Evolutionary conservation across 2,329 filamentous ascomycete genomes (phyloP).

Genomic region (Fusarium nodosum): DNA sequence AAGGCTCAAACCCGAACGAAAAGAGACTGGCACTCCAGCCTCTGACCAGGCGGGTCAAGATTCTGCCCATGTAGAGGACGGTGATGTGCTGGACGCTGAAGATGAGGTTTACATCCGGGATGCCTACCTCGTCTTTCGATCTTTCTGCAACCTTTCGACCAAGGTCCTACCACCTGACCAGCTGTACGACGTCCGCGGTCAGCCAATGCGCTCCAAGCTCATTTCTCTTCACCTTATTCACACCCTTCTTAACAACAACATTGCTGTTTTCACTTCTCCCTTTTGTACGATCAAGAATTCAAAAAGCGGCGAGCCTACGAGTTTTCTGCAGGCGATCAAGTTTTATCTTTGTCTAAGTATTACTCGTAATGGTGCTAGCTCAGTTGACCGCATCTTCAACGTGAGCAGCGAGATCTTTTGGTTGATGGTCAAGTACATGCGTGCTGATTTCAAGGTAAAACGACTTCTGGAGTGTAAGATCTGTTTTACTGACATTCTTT

Average conservation of each 20-base stretch:
- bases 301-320: slow-evolving; percentile 87
- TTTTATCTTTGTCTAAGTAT: slow-evolving; percentile 96
- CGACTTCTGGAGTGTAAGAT: not conserved
- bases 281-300: slow-evolving; percentile 93
- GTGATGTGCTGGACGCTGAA: slow-evolving; percentile 76
- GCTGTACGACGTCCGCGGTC: slow-evolving; percentile 90
- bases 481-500: slow-evolving; percentile 45
- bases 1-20: slow-evolving; percentile 66
- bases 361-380: slow-evolving; percentile 94
- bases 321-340: slow-evolving; percentile 94
- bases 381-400: slow-evolving; percentile 91
- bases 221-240: slow-evolving; percentile 96
- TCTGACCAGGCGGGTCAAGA: slow-evolving; percentile 70
- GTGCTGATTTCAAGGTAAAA: slow-evolving; percentile 88
- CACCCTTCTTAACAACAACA: slow-evolving; percentile 94
- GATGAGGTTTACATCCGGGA: slow-evolving; percentile 98
- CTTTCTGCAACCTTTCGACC: slow-evolving; percentile 97
- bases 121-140: slow-evolving; percentile 95
- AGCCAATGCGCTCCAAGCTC: slow-evolving; percentile 97
- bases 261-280: slow-evolving; percentile 89
- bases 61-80: slow-evolving; percentile 65
- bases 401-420: slow-evolving; percentile 98
- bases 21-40: slow-evolving; percentile 59
- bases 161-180: slow-evolving; percentile 92
- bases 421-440: slow-evolving; percentile 94